These are phyloP conservation scores for Ceratocystis variospora DNA, from an alignment of 2,329 filamentous ascomycete species.

Conservation along the genomic window DNA sequence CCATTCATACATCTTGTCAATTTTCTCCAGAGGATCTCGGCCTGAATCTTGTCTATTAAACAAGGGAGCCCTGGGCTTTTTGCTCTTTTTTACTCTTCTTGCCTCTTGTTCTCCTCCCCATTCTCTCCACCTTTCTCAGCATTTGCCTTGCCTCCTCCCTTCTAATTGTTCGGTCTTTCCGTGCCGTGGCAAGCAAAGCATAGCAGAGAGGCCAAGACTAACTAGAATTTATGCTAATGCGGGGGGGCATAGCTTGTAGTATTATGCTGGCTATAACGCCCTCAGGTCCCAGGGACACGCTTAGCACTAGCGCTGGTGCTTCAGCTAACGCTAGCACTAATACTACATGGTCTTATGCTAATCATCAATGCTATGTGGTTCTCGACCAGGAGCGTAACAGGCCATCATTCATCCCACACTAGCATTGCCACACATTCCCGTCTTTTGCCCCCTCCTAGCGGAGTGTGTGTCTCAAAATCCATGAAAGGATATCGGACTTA, in stretches of 20 bases:
- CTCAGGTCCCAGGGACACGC: background rate
- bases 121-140: background rate
- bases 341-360: background rate
- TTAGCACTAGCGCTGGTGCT: background rate
- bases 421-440: too few species aligned
- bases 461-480: too few species aligned
- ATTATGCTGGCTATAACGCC: background rate
- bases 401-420: too few species aligned
- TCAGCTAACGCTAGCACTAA: background rate
- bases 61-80: background rate
- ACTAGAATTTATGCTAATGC: background rate
- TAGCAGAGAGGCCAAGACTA: too few species aligned
- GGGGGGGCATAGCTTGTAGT: background rate
- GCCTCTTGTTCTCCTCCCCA: background rate
- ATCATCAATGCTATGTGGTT: background rate
- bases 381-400: too few species aligned
- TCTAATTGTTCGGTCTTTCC: constrained; percentile 3
- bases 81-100: background rate
- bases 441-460: too few species aligned
- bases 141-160: background rate
- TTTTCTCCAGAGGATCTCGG: too few species aligned
- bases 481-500: too few species aligned
- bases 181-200: background rate
- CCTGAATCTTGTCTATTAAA: background rate
- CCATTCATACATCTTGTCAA: too few species aligned